phyloP scores from a whole-genome alignment of 176 grass and related monocot genomes.

The Pontederia crassipes region DNA sequence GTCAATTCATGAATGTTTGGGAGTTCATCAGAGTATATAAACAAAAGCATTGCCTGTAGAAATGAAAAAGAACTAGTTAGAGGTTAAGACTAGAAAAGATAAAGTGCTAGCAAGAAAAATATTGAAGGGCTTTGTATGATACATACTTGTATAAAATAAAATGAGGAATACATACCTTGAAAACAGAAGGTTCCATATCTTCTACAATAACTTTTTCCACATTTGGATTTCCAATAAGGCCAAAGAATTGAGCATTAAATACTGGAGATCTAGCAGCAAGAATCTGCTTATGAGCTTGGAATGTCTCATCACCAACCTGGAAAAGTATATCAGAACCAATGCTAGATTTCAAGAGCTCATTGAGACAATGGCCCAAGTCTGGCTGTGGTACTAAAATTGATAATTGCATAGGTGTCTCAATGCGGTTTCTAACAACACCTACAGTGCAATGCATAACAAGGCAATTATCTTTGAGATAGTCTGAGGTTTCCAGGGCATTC shows the following conservation, averaged over 20 bases:
- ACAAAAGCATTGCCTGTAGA: constrained; percentile 52
- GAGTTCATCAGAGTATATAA: constrained; percentile 10
- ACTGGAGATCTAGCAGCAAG: constrained; percentile 16
- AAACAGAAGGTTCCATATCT: constrained; percentile 19
- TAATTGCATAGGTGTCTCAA: constrained; percentile 16
- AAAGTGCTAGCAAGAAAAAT: neutral
- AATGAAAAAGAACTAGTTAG: neutral
- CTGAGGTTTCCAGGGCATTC: constrained; percentile 14
- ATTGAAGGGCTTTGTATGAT: neutral
- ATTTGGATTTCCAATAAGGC: constrained; percentile 2
- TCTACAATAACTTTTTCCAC: neutral
- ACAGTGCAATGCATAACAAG: constrained; percentile 3
- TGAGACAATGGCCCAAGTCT: neutral
- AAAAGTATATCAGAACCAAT: constrained; percentile 18
- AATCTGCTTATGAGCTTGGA: constrained; percentile 7
- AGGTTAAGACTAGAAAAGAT: constrained; percentile 10
- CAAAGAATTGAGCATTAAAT: constrained; percentile 22
- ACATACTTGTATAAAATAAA: neutral
- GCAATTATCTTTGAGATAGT: constrained; percentile 18
- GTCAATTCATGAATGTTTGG: neutral
- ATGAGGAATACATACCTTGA: constrained; percentile 15
- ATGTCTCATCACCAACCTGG: neutral
- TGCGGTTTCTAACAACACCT: constrained; percentile 7
- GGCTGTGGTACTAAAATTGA: constrained; percentile 7
- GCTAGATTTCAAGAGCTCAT: constrained; percentile 6